Conservation (phyloP, 2,329 filamentous ascomycete species). For the Rhinocladiella similis region DNA sequence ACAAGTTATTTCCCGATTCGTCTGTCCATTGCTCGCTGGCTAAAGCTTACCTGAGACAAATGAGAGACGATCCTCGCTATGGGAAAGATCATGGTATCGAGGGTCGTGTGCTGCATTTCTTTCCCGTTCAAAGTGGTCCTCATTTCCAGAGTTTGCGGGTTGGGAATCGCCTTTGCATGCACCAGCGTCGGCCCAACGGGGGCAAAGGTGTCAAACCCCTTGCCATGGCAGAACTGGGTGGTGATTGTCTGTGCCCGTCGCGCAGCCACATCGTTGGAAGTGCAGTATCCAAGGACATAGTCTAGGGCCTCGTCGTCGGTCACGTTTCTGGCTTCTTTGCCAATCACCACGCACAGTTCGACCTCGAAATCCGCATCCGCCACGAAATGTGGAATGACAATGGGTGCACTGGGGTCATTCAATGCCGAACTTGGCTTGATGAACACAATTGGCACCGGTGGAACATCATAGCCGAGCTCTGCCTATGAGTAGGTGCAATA, state of each 20-base stretch:
- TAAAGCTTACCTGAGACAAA: slow-evolving; percentile 1
- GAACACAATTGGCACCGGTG: slow-evolving; percentile 58
- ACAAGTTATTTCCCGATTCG: too few species aligned
- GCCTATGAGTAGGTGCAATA: neutral
- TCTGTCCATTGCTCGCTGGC: neutral
- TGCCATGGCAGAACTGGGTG: slow-evolving; percentile 68
- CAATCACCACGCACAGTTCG: slow-evolving; percentile 59
- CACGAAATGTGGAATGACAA: slow-evolving; percentile 40
- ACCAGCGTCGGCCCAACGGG: slow-evolving; percentile 73
- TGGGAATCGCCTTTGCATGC: slow-evolving; percentile 43
- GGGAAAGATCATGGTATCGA: slow-evolving; percentile 3
- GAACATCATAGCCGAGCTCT: slow-evolving; percentile 36
- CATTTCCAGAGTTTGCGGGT: neutral
- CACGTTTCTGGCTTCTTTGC: slow-evolving; percentile 55
- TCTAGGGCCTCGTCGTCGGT: slow-evolving; percentile 49
- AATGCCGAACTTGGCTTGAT: slow-evolving; percentile 58
- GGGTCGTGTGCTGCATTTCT: neutral
- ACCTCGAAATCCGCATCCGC: slow-evolving; percentile 55
- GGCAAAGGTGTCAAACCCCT: slow-evolving; percentile 76
- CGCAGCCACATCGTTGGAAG: slow-evolving; percentile 13
- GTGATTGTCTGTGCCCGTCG: neutral
- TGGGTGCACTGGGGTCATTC: slow-evolving; percentile 54
- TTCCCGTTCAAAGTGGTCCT: slow-evolving; percentile 6
- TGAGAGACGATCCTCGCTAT: slow-evolving; percentile 1
- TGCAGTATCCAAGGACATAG: slow-evolving; percentile 17